Evolutionary conservation across 495 filamentous ascomycete genomes (phyloP).

Genomic region (Penicillium atrosanguineum): DNA sequence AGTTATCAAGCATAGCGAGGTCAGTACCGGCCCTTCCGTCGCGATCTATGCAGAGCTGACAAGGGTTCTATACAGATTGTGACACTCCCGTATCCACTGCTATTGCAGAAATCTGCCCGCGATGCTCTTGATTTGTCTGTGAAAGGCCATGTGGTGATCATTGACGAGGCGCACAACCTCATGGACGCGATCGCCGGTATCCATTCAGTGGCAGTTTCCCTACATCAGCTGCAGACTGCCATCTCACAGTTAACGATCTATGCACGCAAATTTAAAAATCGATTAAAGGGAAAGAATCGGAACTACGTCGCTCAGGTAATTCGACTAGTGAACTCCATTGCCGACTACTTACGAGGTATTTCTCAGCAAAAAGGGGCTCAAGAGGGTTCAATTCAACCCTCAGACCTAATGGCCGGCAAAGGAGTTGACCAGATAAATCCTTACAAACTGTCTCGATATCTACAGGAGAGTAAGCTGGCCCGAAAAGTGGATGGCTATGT

Average conservation of each 20-base stretch:
- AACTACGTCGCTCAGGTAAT: slow-evolving; percentile 87
- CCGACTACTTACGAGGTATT: slow-evolving; percentile 53
- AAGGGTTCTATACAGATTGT: slow-evolving; percentile 59
- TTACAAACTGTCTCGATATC: slow-evolving; percentile 79
- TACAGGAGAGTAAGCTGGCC: slow-evolving; percentile 90
- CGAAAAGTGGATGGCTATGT: slow-evolving; percentile 91
- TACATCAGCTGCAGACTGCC: slow-evolving; percentile 68
- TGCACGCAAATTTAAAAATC: slow-evolving; percentile 81
- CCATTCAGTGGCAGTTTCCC: slow-evolving; percentile 73
- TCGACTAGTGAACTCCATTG: slow-evolving; percentile 74
- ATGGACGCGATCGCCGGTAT: slow-evolving; percentile 92
- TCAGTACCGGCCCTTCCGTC: slow-evolving; percentile 23
- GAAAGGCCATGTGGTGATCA: slow-evolving; percentile 83
- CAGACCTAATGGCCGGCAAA: slow-evolving; percentile 73
- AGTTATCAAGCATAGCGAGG: slow-evolving; percentile 77
- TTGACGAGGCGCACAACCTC: slow-evolving; percentile 97
- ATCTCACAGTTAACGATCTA: slow-evolving; percentile 76
- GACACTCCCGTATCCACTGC: slow-evolving; percentile 87
- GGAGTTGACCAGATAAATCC: slow-evolving; percentile 95
- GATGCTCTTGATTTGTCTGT: slow-evolving; percentile 85
- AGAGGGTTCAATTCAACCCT: slow-evolving; percentile 65
- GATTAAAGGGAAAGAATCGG: slow-evolving; percentile 87
- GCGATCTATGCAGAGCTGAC: neutral
- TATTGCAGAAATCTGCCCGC: slow-evolving; percentile 84
- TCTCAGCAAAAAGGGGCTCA: slow-evolving; percentile 43